Base-by-base conservation (phyloP, 495 filamentous ascomycete species). In the Penicillium robsamsonii region DNA sequence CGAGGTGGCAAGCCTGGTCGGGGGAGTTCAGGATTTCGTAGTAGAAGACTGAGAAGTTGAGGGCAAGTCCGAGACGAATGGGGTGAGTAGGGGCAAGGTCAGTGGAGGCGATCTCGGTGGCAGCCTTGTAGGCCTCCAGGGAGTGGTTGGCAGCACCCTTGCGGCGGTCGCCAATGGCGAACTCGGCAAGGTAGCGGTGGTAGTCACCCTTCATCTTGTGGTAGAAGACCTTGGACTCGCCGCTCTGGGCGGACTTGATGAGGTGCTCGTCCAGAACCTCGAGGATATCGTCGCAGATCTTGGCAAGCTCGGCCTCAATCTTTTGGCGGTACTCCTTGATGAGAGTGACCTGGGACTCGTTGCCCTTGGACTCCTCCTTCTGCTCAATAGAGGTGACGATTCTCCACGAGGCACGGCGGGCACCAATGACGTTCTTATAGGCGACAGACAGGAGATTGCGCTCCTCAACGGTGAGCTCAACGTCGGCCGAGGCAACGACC, bases 161-260 rank as follows among this genome's bases (percentile, higher is more conserved):
- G 81, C 94, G 94, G 79, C 90, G 91, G 74, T 98, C 94, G 72
- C 94, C 94, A 75, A 90, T 82, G 68, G 94, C 95, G 74, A 98
- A 98, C 81, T 98, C 94, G 69, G 94, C 94, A 42, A 98, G 89
- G 73, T 98, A 98, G 72, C 94, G 92, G 87, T 97, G 95, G 80
- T 98, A 98, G 79, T 98, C 94, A 75, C 94, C 94, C 88, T 97
- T 98, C 94, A 98, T 98, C 87, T 98, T 98, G 89, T 98, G 94
- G 83, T 98, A 98, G 81, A 98, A 98, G 61, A 98, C 94, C 86
- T 97, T 97, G 60, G 92, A 96, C 81, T 98, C 94, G 72, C 95
- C 94, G 69, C 84, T 90, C 84, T 96, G 87, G 63, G 94, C 95
- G 62, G 91, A 96, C 55, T 91, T 91, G 75, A 98, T 97, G 69